phyloP scores from a whole-genome alignment of 2,329 filamentous ascomycete genomes.

The Aureobasidium pullulans region DNA sequence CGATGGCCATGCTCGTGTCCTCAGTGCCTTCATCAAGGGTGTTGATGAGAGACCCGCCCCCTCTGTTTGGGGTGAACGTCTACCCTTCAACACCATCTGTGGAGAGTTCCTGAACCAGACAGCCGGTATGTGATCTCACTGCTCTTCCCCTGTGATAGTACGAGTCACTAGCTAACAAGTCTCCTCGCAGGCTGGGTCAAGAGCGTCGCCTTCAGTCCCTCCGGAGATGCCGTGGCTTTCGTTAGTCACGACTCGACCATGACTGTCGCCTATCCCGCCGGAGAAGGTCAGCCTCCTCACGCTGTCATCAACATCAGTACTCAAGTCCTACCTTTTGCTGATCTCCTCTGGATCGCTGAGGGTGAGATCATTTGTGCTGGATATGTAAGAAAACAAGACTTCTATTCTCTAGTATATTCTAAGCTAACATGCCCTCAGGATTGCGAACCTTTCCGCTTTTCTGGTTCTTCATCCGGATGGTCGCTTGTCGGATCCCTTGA shows the following conservation, averaged over 20 bases:
- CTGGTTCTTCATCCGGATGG: constrained; percentile 74
- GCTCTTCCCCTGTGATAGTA: neutral
- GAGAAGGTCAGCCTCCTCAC: constrained; percentile 78
- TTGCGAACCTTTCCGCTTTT: constrained; percentile 82
- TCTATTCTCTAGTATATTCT: neutral
- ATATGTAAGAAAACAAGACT: constrained; percentile 48
- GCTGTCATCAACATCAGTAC: constrained; percentile 89
- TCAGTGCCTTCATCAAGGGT: constrained; percentile 94
- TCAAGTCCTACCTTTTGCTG: constrained; percentile 85
- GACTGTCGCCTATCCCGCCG: constrained; percentile 90
- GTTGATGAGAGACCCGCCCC: constrained; percentile 80
- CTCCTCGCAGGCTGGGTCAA: constrained; percentile 70
- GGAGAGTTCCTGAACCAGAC: constrained; percentile 95
- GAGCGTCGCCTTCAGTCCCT: constrained; percentile 85
- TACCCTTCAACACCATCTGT: constrained; percentile 97
- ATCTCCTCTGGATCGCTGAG: constrained; percentile 85
- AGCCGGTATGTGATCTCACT: constrained; percentile 36
- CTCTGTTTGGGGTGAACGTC: constrained; percentile 84
- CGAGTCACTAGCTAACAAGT: neutral
- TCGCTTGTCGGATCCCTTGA: constrained; percentile 75
- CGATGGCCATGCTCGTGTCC: constrained; percentile 89
- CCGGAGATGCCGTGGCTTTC: constrained; percentile 87
- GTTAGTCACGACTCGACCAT: constrained; percentile 93
- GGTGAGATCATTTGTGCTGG: constrained; percentile 91
- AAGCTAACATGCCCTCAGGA: constrained; percentile 36